Base-by-base conservation (phyloP, 768 basidiomycete genomes). In the Chalciporus chontae region DNA sequence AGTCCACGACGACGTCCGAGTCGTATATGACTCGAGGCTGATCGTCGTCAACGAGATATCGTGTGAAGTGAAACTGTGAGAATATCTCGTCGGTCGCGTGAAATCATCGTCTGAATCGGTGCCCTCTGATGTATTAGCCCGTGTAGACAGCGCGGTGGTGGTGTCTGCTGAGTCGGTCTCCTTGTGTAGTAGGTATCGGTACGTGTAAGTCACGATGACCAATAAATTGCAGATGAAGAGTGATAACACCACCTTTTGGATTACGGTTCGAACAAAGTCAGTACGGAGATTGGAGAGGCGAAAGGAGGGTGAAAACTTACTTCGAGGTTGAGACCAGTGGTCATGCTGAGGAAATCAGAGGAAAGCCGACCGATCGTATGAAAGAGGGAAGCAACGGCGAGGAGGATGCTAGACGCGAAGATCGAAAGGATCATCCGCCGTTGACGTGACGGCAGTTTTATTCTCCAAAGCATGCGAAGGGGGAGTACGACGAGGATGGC, bases 371-470 rank as follows among this genome's bases (percentile, higher is more conserved):
- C 48, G 6, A 52, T 37, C 2, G 43, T 17, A 13, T 47, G 53
- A 14, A 54, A 57, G 3, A 57, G 1, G 11, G 53, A 48, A 0
- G n/a, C 55, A 9, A 61, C 27, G 23, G 53, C 42, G 4, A 61
- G 42, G n/a, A 55, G 15, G 19, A 51, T 10, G 18, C 58, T 57
- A 9, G 58, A 60, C 2, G 53, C 27, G 32, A 60, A 60, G 29
- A 51, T 48, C 3, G 45, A 43, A 17, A 60, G 50, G 19, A 61
- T 57, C 60, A 60, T 60, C 14, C 53, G 45, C 13, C 56, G 46
- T 13, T 55, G 56, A 40, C 40, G 40, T 3, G 8, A 36, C 0
- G 56, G 56, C 5, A 61, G 44, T 23, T 40, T 60, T 32, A 61
- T 47, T 27, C 32, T 45, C 58, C 55, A 57, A 9, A 61, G 52